Evolutionary conservation across 2,329 filamentous ascomycete species (phyloP).

Genomic region (Xylariales sp.): DNA sequence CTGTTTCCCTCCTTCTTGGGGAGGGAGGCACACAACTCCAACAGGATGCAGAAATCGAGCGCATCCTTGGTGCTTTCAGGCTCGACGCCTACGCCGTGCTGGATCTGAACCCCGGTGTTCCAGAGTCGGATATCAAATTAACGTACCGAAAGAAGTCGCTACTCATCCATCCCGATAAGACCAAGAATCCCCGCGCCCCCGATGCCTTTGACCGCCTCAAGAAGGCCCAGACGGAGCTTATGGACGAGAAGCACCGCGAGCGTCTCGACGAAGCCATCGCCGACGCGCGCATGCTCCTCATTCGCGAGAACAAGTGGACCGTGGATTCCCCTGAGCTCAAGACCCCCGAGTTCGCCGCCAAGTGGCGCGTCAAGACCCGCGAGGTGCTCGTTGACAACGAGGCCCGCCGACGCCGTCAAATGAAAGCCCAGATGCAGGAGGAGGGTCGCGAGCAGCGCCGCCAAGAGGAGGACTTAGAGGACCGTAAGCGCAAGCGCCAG

Average conservation of each 20-base stretch:
- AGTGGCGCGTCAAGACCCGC: constrained; percentile 88
- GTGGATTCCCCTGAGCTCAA: constrained; percentile 83
- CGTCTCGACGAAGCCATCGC: constrained; percentile 91
- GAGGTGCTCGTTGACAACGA: constrained; percentile 92
- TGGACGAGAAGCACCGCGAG: constrained; percentile 89
- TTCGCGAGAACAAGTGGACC: constrained; percentile 91
- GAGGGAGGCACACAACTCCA: no score
- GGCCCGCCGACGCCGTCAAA: constrained; percentile 73
- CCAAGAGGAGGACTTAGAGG: constrained; percentile 79
- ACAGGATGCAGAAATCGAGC: constrained; percentile 91
- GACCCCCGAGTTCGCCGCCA: constrained; percentile 74
- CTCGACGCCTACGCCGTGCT: constrained; percentile 82
- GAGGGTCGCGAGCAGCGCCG: constrained; percentile 85
- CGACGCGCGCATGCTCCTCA: constrained; percentile 90
- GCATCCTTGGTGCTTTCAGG: constrained; percentile 86
- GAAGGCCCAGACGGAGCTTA: constrained; percentile 85
- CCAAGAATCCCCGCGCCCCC: constrained; percentile 81
- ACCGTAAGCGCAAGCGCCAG: constrained; percentile 79
- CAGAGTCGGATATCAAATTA: constrained; percentile 93
- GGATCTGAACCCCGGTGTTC: constrained; percentile 89
- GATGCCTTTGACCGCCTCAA: constrained; percentile 96
- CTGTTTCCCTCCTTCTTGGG: not conserved
- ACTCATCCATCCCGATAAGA: constrained; percentile 98
- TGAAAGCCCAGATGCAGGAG: constrained; percentile 94
- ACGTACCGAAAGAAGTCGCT: constrained; percentile 97